Base-by-base conservation (phyloP, 2,329 filamentous ascomycete species). In the Pezicula carpinea region DNA sequence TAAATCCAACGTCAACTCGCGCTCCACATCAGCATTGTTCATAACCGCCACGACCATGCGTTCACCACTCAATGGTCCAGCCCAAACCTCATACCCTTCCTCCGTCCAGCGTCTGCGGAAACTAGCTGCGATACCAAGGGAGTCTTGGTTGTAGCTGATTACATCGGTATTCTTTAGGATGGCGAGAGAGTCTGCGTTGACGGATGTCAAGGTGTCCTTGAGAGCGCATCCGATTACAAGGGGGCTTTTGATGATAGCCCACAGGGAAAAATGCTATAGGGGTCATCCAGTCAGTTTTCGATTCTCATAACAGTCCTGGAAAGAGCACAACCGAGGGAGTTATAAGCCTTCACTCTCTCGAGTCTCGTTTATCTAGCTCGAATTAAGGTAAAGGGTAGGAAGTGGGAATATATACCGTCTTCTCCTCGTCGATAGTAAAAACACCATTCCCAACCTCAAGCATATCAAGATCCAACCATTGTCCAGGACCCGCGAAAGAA, bases 381-480 rank as follows among this genome's bases (percentile, higher is more conserved):
- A n/a, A n/a, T n/a, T n/a, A n/a, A n/a, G n/a, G n/a, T n/a, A n/a
- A n/a, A n/a, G n/a, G n/a, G n/a, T n/a, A n/a, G n/a, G n/a, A n/a
- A n/a, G n/a, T n/a, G n/a, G n/a, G n/a, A n/a, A n/a, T n/a, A n/a
- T n/a, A n/a, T n/a, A n/a, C n/a, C 0, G 66, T 69, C 48, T 69
- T 60, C 39, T 70, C 67, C 49, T 71, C 68, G 0, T 62, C 41
- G 0, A 52, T 53, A 0, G 59, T 68, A 3, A 69, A 60, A 5
- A 69, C 49, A 8, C 59, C 54, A 19, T 69, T 68, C 0, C 69
- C 68, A 17, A 71, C 56, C 44, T 61, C 57, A 17, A 71, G 48
- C 69, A 71, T 71, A 51, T 71, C 69, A n/a, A 69, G 59, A 57
- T 72, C 69, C 1, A 67, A 59, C 62, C 66, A 72, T 22, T 65